A percentile compares a stretch with the other conserved stretches of the same genome.
Conservation (phyloP, 192 early-diverging fungal species). For the Backusella mclennaniae region DNA sequence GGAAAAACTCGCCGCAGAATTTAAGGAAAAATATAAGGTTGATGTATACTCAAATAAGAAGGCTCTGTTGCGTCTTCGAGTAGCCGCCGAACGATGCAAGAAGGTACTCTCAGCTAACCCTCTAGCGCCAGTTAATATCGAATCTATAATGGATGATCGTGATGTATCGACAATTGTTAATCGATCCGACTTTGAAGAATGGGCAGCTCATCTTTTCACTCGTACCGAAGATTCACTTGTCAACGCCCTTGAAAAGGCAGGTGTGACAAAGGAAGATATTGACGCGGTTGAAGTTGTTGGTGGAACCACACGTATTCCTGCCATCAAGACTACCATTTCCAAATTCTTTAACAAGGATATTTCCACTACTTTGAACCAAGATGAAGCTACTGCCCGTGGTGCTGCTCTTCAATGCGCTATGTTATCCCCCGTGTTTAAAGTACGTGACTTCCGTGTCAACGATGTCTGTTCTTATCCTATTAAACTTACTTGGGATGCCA, state of each 20-base stretch:
- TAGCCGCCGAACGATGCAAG: constrained; percentile 91
- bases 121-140: constrained; percentile 86
- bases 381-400: constrained; percentile 95
- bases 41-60: constrained; percentile 86
- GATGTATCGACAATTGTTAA: constrained; percentile 85
- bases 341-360: constrained; percentile 88
- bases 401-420: constrained; percentile 97
- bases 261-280: constrained; percentile 74
- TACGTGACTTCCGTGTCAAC: constrained; percentile 91
- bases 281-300: constrained; percentile 95
- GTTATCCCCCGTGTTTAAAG: constrained; percentile 95
- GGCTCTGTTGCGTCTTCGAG: constrained; percentile 85
- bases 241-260: constrained; percentile 73
- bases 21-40: constrained; percentile 93
- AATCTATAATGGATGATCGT: constrained; percentile 93
- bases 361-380: constrained; percentile 92
- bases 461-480: constrained; percentile 90
- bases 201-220: constrained; percentile 66
- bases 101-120: constrained; percentile 93
- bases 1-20: constrained; percentile 81
- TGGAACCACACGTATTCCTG: constrained; percentile 89
- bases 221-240: constrained; percentile 71
- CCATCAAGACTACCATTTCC: constrained; percentile 83
- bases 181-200: constrained; percentile 84
- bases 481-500: constrained; percentile 83